phyloP scores from a whole-genome alignment of 192 early-diverging fungal species.

The Backusella macrospora region DNA sequence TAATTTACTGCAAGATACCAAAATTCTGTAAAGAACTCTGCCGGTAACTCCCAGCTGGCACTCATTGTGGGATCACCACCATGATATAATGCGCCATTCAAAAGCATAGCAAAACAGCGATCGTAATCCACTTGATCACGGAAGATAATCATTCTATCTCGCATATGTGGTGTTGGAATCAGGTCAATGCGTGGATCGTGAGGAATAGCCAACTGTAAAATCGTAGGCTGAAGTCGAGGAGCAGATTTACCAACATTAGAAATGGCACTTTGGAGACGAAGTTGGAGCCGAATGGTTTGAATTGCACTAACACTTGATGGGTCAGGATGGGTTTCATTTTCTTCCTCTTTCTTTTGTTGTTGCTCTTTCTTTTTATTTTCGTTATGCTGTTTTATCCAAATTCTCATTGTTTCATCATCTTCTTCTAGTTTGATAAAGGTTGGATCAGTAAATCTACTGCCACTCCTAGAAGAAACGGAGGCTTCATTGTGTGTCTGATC shows the following conservation, averaged over 20 bases:
- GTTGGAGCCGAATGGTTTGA: slow-evolving; percentile 39
- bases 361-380: background rate
- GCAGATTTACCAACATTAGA: slow-evolving; percentile 24
- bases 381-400: slow-evolving; percentile 11
- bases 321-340: background rate
- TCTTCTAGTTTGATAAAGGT: slow-evolving; percentile 7
- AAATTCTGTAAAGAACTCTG: slow-evolving; percentile 37
- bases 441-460: background rate
- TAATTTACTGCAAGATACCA: slow-evolving; percentile 36
- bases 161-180: slow-evolving; percentile 42
- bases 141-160: slow-evolving; percentile 47
- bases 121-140: slow-evolving; percentile 40
- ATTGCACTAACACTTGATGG: slow-evolving; percentile 31
- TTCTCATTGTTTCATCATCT: background rate
- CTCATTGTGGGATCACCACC: slow-evolving; percentile 44
- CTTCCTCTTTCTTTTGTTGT: background rate
- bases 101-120: slow-evolving; percentile 35
- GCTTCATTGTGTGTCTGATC: background rate
- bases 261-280: slow-evolving; percentile 34
- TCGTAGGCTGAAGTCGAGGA: slow-evolving; percentile 34
- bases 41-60: slow-evolving; percentile 38
- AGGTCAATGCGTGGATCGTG: slow-evolving; percentile 47
- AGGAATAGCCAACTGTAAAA: slow-evolving; percentile 40
- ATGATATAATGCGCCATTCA: slow-evolving; percentile 33
- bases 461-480: background rate